A percentile compares a stretch with the other conserved stretches of the same genome.
These are phyloP conservation scores for Phaeolepiota aurea DNA, from an alignment of 768 basidiomycete species.

Conservation along the genomic window DNA sequence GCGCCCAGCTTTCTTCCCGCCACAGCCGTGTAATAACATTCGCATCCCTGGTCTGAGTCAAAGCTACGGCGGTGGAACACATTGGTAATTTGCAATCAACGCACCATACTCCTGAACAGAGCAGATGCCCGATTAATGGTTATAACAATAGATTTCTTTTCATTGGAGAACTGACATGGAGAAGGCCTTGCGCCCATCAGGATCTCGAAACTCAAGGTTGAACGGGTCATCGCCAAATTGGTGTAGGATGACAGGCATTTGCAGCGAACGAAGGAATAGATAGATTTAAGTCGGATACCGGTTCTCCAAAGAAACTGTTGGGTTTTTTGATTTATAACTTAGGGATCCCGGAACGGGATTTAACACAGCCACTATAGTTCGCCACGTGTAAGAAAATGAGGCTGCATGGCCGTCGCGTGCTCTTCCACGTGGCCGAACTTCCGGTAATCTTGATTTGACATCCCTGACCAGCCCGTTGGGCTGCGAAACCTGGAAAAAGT, in stretches of 20 bases:
- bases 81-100: too few species aligned
- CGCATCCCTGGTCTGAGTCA: background rate
- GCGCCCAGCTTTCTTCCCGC: conserved; percentile 51
- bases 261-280: background rate
- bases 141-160: too few species aligned
- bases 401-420: conserved; percentile 21
- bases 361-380: conserved; percentile 18
- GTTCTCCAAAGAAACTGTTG: background rate
- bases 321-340: conserved; percentile 11
- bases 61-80: too few species aligned
- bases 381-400: conserved; percentile 20
- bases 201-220: conserved; percentile 52
- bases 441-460: conserved; percentile 7
- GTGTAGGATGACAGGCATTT: conserved; percentile 28
- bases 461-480: background rate
- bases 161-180: conserved; percentile 52
- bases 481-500: background rate
- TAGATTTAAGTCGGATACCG: background rate
- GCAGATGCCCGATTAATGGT: too few species aligned
- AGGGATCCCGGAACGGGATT: conserved; percentile 30
- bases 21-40: background rate
- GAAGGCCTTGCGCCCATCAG: conserved; percentile 57
- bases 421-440: conserved; percentile 22
- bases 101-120: too few species aligned
- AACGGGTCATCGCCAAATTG: conserved; percentile 63